Base-by-base conservation (phyloP, 2,329 filamentous ascomycete genomes). In the Niveomyces coronatus region DNA sequence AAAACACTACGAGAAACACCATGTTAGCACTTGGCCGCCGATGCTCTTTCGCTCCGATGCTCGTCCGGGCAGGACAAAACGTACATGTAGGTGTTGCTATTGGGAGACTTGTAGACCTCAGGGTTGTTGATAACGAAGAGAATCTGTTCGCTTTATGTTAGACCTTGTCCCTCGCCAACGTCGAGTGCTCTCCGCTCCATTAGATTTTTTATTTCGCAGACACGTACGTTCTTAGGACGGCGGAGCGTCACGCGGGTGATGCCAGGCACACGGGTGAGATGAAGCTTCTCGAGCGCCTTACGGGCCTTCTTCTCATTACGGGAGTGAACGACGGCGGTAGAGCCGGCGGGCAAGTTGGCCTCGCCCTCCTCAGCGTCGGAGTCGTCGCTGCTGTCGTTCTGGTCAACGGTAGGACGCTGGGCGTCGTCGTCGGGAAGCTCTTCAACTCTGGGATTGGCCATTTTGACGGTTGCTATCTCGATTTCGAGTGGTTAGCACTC, bases 261-360 rank as follows among this genome's bases (percentile, higher is more conserved):
- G 62, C 91, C 93, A 58, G 85, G 83, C 53, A 98, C 83, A 60
- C 89, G 87, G 76, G 86, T 91, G 62, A 98, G 74, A 63, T 94
- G 88, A 61, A 96, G 80, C 81, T 98, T 98, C 67, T 87, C 85
- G 63, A 98, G 94, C 59, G 88, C 87, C 79, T 98, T 98, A 71
- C 91, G 83, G 56, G 91, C 93, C 82, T 98, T 98, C 85, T 98
- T 98, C 83, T 98, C 91, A 73, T 96, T 96, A 67, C 91, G 87
- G 62, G 86, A 94, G 78, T 96, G 89, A 60, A 98, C 82, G 56
- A 91, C 79, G 59, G 89, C 83, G 49, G 82, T 79, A 58, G 87
- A 85, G 60, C 89, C 91, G 52, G 84, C 82, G 61, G 89, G 86
- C 50, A 76, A 62, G 52, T 76, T 76, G 46, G 76, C 80, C 64